These are phyloP conservation scores for Papiliotrema flavescens DNA, from an alignment of 1,284 basidiomycete species.

Conservation along the genomic window DNA sequence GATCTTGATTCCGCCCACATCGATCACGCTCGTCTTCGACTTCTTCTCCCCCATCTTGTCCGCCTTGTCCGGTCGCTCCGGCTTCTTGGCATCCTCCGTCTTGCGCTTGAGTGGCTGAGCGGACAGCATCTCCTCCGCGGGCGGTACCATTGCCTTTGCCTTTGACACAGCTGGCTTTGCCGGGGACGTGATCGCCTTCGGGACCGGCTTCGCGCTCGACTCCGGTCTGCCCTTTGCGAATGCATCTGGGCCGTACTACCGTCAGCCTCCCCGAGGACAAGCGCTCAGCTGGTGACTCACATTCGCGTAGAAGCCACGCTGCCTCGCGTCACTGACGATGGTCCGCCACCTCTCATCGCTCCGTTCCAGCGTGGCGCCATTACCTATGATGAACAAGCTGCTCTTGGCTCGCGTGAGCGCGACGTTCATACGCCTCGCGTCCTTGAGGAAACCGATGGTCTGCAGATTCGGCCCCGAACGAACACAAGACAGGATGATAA, in stretches of 20 bases:
- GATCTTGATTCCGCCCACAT: not conserved
- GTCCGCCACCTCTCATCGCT: slow-evolving; percentile 75
- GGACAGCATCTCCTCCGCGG: not conserved
- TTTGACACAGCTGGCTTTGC: not conserved
- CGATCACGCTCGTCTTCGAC: not conserved
- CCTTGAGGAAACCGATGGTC: slow-evolving; percentile 80
- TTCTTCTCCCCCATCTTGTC: not conserved
- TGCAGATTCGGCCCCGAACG: slow-evolving; percentile 77
- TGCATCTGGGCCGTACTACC: slow-evolving; percentile 22
- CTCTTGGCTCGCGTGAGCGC: slow-evolving; percentile 93
- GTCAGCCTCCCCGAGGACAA: not conserved
- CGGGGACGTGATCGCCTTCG: slow-evolving; percentile 13
- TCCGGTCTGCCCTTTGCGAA: slow-evolving; percentile 16
- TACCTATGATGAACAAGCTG: slow-evolving; percentile 89
- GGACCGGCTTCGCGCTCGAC: slow-evolving; percentile 10
- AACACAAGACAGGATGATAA: slow-evolving; percentile 93
- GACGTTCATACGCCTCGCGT: slow-evolving; percentile 91
- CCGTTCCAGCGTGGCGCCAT: slow-evolving; percentile 78
- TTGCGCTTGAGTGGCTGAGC: slow-evolving; percentile 5
- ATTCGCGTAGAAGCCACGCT: slow-evolving; percentile 48
- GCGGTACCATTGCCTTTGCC: not conserved
- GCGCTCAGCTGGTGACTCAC: slow-evolving; percentile 34
- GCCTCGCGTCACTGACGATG: slow-evolving; percentile 72
- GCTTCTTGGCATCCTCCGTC: not conserved
- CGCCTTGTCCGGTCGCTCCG: not conserved